Evolutionary conservation across 2,329 filamentous ascomycete species (phyloP).

Genomic region (Xylariaceae sp.): DNA sequence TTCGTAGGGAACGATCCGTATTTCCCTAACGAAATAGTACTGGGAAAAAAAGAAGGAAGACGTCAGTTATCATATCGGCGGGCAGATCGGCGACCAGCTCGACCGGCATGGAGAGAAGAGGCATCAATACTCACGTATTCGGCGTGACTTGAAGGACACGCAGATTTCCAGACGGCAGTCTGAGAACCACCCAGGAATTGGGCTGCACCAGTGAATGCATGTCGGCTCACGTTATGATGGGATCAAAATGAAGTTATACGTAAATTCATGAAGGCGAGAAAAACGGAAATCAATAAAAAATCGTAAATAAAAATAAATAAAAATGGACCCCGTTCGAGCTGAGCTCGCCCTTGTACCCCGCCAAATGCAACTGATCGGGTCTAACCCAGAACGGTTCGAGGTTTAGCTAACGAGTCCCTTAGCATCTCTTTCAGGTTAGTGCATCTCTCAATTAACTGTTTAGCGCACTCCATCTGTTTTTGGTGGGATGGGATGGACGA

Average conservation of each 20-base stretch:
- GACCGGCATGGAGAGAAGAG: background rate
- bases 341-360: background rate
- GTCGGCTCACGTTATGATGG: background rate
- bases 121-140: slow-evolving; percentile 48
- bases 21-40: slow-evolving; percentile 83
- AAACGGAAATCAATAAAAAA: background rate
- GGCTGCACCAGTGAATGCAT: slow-evolving; percentile 48
- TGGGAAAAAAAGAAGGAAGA: slow-evolving; percentile 35
- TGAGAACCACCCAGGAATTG: slow-evolving; percentile 55
- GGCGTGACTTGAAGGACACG: slow-evolving; percentile 54
- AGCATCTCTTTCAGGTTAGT: background rate
- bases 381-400: background rate
- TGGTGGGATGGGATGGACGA: too few relatives aligned
- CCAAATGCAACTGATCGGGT: background rate
- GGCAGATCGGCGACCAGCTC: background rate
- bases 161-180: slow-evolving; percentile 54
- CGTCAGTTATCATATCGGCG: slow-evolving; percentile 9
- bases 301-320: background rate
- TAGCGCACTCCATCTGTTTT: background rate
- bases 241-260: background rate
- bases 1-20: slow-evolving; percentile 89
- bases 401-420: background rate
- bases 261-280: background rate
- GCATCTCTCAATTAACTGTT: background rate
- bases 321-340: background rate